phyloP scores from a whole-genome alignment of 768 basidiomycete species.

The Flagelloscypha sp. region DNA sequence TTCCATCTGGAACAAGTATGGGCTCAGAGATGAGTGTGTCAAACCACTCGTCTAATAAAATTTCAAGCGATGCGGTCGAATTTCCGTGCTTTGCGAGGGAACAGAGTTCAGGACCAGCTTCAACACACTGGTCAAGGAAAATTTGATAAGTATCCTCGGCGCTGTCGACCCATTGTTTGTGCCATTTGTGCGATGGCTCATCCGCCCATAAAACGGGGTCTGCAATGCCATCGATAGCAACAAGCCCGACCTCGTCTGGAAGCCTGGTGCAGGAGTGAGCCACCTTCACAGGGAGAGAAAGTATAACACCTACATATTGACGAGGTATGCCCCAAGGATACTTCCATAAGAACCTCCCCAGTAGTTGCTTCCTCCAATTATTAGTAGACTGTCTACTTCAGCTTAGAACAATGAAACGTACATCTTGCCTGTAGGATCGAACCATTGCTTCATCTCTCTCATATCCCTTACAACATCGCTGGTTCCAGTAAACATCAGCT shows the following conservation, averaged over 20 bases:
- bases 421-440: conserved; percentile 17
- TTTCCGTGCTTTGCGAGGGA: conserved; percentile 12
- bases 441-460: conserved; percentile 14
- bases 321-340: conserved; percentile 17
- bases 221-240: conserved; percentile 16
- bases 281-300: neutral
- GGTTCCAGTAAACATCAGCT: conserved; percentile 17
- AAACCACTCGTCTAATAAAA: conserved; percentile 14
- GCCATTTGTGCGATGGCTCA: conserved; percentile 18
- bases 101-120: conserved; percentile 15
- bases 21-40: conserved; percentile 13
- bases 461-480: conserved; percentile 18
- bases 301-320: conserved; percentile 14
- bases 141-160: conserved; percentile 17
- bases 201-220: conserved; percentile 12
- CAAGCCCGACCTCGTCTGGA: conserved; percentile 13
- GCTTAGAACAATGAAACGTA: conserved; percentile 5
- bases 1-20: conserved; percentile 10
- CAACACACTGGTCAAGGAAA: conserved; percentile 13
- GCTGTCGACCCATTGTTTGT: conserved; percentile 13
- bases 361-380: conserved; percentile 11
- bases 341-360: conserved; percentile 18
- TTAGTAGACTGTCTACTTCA: neutral
- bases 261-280: conserved; percentile 6
- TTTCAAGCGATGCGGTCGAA: conserved; percentile 8